These are phyloP conservation scores for Nitzschia sp. DNA, from an alignment of 108 stramenopile species.

Conservation along the genomic window DNA sequence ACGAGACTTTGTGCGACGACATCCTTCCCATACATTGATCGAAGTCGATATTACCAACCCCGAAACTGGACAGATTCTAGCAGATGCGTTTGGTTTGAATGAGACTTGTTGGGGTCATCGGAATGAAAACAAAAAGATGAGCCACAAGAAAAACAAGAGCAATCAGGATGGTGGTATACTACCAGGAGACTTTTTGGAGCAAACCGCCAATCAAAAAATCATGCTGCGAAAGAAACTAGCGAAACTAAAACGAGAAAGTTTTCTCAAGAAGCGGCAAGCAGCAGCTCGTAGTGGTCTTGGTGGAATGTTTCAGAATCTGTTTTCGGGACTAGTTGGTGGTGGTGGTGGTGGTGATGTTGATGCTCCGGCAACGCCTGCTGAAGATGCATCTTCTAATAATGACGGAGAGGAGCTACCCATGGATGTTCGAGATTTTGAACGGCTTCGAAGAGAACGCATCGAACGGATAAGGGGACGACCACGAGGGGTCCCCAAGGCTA, in stretches of 20 bases:
- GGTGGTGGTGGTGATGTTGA: neutral
- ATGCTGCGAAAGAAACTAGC: neutral
- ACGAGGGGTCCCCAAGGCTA: too few species aligned
- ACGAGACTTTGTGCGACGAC: conserved; percentile 23
- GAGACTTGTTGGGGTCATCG: conserved; percentile 19
- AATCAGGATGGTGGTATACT: too few species aligned
- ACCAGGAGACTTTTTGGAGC: neutral
- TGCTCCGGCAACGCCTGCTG: too few species aligned
- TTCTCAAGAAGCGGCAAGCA: too few species aligned
- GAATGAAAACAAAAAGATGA: conserved; percentile 20
- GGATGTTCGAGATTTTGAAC: neutral
- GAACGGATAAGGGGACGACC: neutral
- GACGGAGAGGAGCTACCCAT: too few species aligned
- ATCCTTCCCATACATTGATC: conserved; percentile 28
- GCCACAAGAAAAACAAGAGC: too few species aligned
- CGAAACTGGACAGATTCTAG: conserved; percentile 14
- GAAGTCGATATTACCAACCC: conserved; percentile 31
- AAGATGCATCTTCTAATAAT: neutral
- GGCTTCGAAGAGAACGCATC: neutral
- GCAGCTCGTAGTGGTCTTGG: neutral
- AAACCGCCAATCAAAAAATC: neutral
- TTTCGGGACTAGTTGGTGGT: neutral
- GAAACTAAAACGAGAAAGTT: neutral
- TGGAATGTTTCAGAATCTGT: neutral
- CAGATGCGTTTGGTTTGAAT: conserved; percentile 24